A percentile compares a stretch with the other conserved stretches of the same genome.
Evolutionary conservation across 129 eudicot species (phyloP).

Genomic region (Artemisia tridentata): DNA sequence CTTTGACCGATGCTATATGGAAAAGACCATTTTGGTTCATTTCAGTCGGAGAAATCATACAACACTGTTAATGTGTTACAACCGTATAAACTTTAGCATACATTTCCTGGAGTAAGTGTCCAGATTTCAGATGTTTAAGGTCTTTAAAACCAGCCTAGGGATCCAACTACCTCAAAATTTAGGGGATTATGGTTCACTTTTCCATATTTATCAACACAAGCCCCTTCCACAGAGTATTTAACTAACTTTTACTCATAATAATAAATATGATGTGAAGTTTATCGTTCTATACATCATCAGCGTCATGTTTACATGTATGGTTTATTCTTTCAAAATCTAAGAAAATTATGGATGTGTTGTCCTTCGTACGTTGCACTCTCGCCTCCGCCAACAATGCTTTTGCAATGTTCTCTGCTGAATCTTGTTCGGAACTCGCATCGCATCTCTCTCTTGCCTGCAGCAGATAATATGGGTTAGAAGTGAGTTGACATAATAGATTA

Average conservation of each 20-base stretch:
- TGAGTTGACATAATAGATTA: neutral
- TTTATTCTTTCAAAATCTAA: slow-evolving; percentile 57
- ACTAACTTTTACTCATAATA: slow-evolving; percentile 2
- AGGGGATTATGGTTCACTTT: neutral
- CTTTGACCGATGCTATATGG: neutral
- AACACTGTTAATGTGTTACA: neutral
- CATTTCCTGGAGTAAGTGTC: neutral
- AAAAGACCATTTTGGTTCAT: neutral
- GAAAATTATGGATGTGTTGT: slow-evolving; percentile 85
- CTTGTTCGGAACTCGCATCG: slow-evolving; percentile 21
- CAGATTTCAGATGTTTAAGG: neutral
- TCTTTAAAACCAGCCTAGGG: neutral
- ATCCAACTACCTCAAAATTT: neutral
- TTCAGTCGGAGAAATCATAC: neutral
- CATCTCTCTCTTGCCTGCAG: slow-evolving; percentile 57
- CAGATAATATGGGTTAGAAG: neutral
- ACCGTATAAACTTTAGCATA: neutral
- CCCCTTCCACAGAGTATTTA: neutral
- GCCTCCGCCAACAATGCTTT: slow-evolving; percentile 77
- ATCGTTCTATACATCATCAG: slow-evolving; percentile 8
- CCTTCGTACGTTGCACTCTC: slow-evolving; percentile 84
- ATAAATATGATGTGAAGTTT: neutral
- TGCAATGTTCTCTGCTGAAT: slow-evolving; percentile 71
- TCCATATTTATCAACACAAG: neutral
- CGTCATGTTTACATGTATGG: slow-evolving; percentile 25